Percentiles rank a stretch among this genome's conserved stretches.
Conservation (phyloP, 2,329 filamentous ascomycete species). For the Alternaria sp. region DNA sequence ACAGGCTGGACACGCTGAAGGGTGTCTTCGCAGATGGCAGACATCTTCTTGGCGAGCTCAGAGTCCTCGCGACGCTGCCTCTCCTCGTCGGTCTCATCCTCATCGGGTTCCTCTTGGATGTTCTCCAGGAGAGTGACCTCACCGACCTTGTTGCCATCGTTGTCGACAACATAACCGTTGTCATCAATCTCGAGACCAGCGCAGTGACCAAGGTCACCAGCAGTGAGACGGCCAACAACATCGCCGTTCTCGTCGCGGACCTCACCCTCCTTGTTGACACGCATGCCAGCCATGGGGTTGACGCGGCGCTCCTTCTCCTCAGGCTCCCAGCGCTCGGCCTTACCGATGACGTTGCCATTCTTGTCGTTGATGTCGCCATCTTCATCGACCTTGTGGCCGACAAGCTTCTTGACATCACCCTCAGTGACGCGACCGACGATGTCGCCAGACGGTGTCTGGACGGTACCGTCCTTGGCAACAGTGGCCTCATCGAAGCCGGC, state of each 20-base stretch:
- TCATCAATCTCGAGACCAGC: slow-evolving; percentile 60
- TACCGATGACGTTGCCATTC: slow-evolving; percentile 60
- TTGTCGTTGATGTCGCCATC: slow-evolving; percentile 61
- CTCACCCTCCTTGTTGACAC: slow-evolving; percentile 61
- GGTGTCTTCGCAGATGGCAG: slow-evolving; percentile 74
- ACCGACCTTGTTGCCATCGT: slow-evolving; percentile 67
- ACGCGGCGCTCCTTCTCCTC: slow-evolving; percentile 61
- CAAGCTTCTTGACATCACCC: slow-evolving; percentile 59
- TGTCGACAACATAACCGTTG: slow-evolving; percentile 60
- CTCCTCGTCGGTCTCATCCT: slow-evolving; percentile 56
- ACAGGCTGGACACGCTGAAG: slow-evolving; percentile 85
- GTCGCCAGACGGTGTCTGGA: slow-evolving; percentile 54
- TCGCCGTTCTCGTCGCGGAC: slow-evolving; percentile 60
- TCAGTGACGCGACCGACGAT: slow-evolving; percentile 59
- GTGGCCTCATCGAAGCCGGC: slow-evolving; percentile 64
- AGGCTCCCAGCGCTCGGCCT: slow-evolving; percentile 60
- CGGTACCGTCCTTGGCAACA: slow-evolving; percentile 64
- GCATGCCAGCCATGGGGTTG: slow-evolving; percentile 65
- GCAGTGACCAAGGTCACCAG: slow-evolving; percentile 59
- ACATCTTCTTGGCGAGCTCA: slow-evolving; percentile 80
- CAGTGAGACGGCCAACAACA: slow-evolving; percentile 57
- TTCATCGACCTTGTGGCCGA: slow-evolving; percentile 58
- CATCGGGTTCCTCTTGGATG: slow-evolving; percentile 62
- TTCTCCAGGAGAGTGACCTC: slow-evolving; percentile 68
- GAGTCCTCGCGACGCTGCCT: slow-evolving; percentile 65